Conservation (phyloP, 371 early-diverging fungal species). For the Mortierella polycephala region DNA sequence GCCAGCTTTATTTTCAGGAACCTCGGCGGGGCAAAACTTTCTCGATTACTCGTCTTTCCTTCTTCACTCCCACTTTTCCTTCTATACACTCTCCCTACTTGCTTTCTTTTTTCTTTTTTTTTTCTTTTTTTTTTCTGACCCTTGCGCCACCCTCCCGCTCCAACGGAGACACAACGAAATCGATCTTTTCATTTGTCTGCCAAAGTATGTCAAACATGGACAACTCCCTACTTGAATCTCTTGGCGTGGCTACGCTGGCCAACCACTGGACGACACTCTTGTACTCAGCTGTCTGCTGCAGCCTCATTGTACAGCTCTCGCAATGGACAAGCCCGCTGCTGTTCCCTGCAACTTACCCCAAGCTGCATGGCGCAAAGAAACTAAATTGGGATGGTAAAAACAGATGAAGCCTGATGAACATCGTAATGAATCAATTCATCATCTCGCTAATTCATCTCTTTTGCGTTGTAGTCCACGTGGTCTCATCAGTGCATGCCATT, state of each 20-base stretch:
- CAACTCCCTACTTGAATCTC: slow-evolving; percentile 17
- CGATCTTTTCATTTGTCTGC: too few relatives aligned
- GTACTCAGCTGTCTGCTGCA: slow-evolving; percentile 59
- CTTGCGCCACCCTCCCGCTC: too few relatives aligned
- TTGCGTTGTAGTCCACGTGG: slow-evolving; percentile 67
- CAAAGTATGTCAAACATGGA: not conserved
- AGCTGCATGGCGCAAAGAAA: slow-evolving; percentile 62
- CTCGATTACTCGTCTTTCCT: too few relatives aligned
- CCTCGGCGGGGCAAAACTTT: not conserved
- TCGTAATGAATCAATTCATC: not conserved
- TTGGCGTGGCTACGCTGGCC: slow-evolving; percentile 55
- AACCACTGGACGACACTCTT: slow-evolving; percentile 62
- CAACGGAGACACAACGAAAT: too few relatives aligned
- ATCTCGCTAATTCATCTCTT: not conserved
- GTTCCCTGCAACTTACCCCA: slow-evolving; percentile 71
- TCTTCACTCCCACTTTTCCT: too few relatives aligned
- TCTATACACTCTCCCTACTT: too few relatives aligned
- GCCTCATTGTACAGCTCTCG: slow-evolving; percentile 67
- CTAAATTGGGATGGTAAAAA: slow-evolving; percentile 56
- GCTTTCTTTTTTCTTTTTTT: too few relatives aligned
- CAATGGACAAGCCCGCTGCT: slow-evolving; percentile 64
- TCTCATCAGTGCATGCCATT: slow-evolving; percentile 66
- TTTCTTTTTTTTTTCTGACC: too few relatives aligned
- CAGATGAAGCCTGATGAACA: not conserved
- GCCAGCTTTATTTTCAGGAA: slow-evolving; percentile 10